Evolutionary conservation across 306 rosid genomes (phyloP), one percentile per base, ranked within the genome.

Genomic region (Medicago ruthenica): DNA sequence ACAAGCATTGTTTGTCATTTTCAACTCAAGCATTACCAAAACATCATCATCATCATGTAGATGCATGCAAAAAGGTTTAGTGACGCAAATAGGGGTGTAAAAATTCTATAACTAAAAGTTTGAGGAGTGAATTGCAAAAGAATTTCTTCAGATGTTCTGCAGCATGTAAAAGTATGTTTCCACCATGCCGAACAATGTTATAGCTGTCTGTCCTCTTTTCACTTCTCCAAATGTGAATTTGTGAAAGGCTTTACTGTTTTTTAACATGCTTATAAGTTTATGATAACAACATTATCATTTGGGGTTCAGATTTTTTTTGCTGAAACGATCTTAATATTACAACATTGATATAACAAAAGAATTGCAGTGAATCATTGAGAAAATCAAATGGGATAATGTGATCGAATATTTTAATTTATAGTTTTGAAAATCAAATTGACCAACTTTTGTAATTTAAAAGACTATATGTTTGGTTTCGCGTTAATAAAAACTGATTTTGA

Each of bases 101-200:
- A 61, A 27, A 24, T 57, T 21, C 15, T 57, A 57, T 11, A 57
- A 9, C 31, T 21, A 6, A 55, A 65, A n/a, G n/a, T n/a, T n/a
- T n/a, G n/a, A n/a, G n/a, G n/a, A n/a, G n/a, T n/a, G n/a, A n/a
- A n/a, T n/a, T n/a, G n/a, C n/a, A n/a, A n/a, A n/a, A n/a, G n/a
- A 24, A 55, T 15, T 54, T 14, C 41, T 69, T 67, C 41, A 68
- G 60, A 74, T 74, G 80, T 67, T 48, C 42, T 55, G 55, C 6
- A 75, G 45, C 69, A 41, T 24, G 1, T 0, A 63, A 75, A 70
- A 76, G 75, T 71, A 62, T 89, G 93, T 89, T 73, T 31, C 87
- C 84, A 83, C 80, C 81, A 76, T 79, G 88, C 86, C 80, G 67
- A 81, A 83, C 86, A 82, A 62, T 31, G 69, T 79, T 75, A 69